Percentiles rank a stretch among this genome's conserved stretches.
Conservation (phyloP, 116 monocot species). For the Zostera marina region DNA sequence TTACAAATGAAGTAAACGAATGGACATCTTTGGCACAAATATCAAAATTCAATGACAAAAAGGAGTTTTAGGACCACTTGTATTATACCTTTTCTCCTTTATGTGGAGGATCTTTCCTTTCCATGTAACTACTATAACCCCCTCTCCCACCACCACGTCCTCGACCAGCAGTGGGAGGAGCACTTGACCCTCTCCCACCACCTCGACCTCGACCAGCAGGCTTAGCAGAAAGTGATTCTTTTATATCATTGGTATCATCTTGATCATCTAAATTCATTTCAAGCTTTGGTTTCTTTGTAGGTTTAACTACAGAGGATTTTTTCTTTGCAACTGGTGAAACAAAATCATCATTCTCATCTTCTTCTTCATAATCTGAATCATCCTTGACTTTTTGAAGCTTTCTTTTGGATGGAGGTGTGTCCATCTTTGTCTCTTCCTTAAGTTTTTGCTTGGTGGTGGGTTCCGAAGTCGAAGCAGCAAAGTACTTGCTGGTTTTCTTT, state of each 20-base stretch:
- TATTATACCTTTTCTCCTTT: slow-evolving; percentile 83
- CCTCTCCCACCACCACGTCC: slow-evolving; percentile 81
- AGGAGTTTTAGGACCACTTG: neutral
- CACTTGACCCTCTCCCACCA: slow-evolving; percentile 48
- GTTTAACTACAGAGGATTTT: slow-evolving; percentile 11
- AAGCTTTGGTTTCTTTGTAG: slow-evolving; percentile 40
- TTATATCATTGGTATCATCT: slow-evolving; percentile 12
- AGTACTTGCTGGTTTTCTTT: slow-evolving; percentile 83
- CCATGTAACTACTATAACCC: slow-evolving; percentile 79
- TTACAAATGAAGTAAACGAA: neutral
- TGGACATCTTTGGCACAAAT: too few relatives aligned
- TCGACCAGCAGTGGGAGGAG: slow-evolving; percentile 31
- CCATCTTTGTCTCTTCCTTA: slow-evolving; percentile 21
- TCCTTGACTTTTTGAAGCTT: slow-evolving; percentile 22
- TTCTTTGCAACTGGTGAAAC: slow-evolving; percentile 28
- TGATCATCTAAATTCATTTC: slow-evolving; percentile 16
- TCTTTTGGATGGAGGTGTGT: slow-evolving; percentile 34
- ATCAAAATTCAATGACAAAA: too few relatives aligned
- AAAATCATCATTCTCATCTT: slow-evolving; percentile 60
- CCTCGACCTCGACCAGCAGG: slow-evolving; percentile 38
- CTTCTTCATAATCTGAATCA: slow-evolving; percentile 19
- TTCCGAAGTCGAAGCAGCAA: slow-evolving; percentile 29
- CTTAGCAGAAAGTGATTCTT: slow-evolving; percentile 16
- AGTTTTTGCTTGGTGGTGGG: slow-evolving; percentile 4
- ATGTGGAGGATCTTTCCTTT: slow-evolving; percentile 88